Base-by-base conservation (phyloP, 1,284 basidiomycete species). In the Ustilago lituana region DNA sequence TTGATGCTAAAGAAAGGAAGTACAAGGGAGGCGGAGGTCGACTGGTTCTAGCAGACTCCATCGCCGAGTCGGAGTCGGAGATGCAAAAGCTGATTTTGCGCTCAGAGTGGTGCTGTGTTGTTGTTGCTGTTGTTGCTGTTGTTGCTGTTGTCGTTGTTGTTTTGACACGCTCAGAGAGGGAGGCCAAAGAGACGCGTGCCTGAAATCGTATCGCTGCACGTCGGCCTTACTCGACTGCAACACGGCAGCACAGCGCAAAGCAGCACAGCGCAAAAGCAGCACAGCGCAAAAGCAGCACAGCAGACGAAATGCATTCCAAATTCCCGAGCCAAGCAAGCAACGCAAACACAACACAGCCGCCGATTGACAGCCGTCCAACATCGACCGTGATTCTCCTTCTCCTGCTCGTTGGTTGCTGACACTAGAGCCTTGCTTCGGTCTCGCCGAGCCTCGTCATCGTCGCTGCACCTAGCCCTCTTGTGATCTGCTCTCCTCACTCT, bases 61-160 rank as follows among this genome's bases (percentile, higher is more conserved):
- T 66, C 57, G 19, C 63, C 63, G 63, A 66, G 63, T 19, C 63
- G 57, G 57, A 66, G 57, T 53, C 58, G 33, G 33, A 20, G 31
- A 39, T 50, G 40, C 14, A 20, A 35, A 39, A 55, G 40, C 14
- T 15, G 36, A 32, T 23, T 26, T 47, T 47, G 8, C 37, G 41
- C 35, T 12, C 1, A 31, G 26, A 6, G 48, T 27, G 49, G 7
- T 43, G 40, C 22, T 46, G 53, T 46, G 52, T 45, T 46, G 39
- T 26, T 52, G 45, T 54, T 39, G 39, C 19, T 29, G 40, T 45
- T n/a, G n/a, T n/a, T n/a, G n/a, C n/a, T n/a, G n/a, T n/a, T n/a
- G n/a, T n/a, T n/a, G n/a, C n/a, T n/a, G n/a, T n/a, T n/a, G n/a
- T n/a, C n/a, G 40, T 47, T 46, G 44, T 27, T 53, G 33, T 38